Evolutionary conservation across 768 basidiomycete genomes (phyloP).

Genomic region (Xerocomus potaroensis): DNA sequence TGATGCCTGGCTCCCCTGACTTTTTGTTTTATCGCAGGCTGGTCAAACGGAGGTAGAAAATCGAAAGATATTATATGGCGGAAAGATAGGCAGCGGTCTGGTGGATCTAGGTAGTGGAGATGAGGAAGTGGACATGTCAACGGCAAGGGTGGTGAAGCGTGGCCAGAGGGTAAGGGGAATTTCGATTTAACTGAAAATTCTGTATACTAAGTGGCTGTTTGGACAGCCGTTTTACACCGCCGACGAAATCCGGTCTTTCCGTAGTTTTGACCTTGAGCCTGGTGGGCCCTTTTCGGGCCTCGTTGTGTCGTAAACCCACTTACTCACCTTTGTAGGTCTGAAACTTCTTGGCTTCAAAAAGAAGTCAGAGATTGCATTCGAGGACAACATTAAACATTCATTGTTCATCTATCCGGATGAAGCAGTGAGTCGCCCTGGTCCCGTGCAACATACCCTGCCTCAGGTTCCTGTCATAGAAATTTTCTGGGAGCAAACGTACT

Average conservation of each 20-base stretch:
- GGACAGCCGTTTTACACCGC: slow-evolving; percentile 74
- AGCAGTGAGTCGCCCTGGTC: slow-evolving; percentile 43
- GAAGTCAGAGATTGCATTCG: slow-evolving; percentile 61
- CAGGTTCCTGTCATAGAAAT: slow-evolving; percentile 41
- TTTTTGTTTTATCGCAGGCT: slow-evolving; percentile 15
- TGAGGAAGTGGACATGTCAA: slow-evolving; percentile 37
- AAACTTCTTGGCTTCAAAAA: slow-evolving; percentile 93
- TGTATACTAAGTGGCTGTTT: slow-evolving; percentile 2
- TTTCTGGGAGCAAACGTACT: slow-evolving; percentile 88
- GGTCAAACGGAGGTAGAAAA: slow-evolving; percentile 27
- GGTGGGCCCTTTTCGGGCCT: slow-evolving; percentile 37
- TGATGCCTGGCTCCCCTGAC: slow-evolving; percentile 1
- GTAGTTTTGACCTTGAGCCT: slow-evolving; percentile 75
- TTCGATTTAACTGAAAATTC: neutral
- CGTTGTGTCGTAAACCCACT: neutral
- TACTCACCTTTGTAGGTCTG: slow-evolving; percentile 47
- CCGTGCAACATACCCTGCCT: neutral
- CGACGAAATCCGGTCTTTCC: slow-evolving; percentile 79
- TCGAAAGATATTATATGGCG: slow-evolving; percentile 27
- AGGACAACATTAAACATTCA: slow-evolving; percentile 91
- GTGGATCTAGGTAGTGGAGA: slow-evolving; percentile 28
- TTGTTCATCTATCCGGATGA: slow-evolving; percentile 92
- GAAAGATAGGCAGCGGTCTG: slow-evolving; percentile 36
- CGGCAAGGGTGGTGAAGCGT: slow-evolving; percentile 42
- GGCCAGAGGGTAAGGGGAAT: slow-evolving; percentile 45